phyloP scores from a whole-genome alignment of 2,329 filamentous ascomycete genomes.

The Pseudogymnoascus destructans region DNA sequence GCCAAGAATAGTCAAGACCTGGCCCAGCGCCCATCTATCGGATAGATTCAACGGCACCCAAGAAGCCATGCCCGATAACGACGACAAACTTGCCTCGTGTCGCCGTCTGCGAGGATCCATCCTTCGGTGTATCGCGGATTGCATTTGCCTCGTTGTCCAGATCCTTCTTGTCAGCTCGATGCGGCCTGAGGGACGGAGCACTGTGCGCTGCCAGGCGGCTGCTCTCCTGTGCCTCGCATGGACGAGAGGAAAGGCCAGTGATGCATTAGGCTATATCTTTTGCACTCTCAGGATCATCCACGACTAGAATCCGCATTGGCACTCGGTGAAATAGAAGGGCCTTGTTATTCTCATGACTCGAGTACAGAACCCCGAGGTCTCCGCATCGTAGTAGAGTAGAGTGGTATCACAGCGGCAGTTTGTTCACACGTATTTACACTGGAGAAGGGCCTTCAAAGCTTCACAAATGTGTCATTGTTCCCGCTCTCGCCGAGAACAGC shows the following conservation, averaged over 20 bases:
- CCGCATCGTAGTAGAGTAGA: not conserved
- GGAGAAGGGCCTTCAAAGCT: conserved; percentile 4
- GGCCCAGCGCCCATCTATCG: not conserved
- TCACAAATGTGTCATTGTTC: not conserved
- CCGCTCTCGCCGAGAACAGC: not conserved
- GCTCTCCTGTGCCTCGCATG: not conserved
- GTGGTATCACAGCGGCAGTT: conserved; percentile 1
- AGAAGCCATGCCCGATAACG: not conserved
- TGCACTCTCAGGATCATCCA: not conserved
- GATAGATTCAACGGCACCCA: not conserved
- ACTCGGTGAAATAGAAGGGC: conserved; percentile 6
- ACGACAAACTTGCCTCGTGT: conserved; percentile 3
- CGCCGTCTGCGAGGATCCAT: not conserved
- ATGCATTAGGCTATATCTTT: conserved; percentile 4
- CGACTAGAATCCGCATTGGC: not conserved
- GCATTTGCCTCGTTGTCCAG: not conserved
- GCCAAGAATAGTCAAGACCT: conserved; percentile 6
- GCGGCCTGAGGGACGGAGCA: not conserved
- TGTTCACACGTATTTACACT: not conserved
- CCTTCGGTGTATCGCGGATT: not conserved
- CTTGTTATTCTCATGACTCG: not conserved
- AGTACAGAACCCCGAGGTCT: not conserved
- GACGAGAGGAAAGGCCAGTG: not conserved
- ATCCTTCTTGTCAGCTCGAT: not conserved
- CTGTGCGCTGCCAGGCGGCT: not conserved